These are phyloP conservation scores for Sparassis latifolia DNA, from an alignment of 1,284 basidiomycete species.

Conservation along the genomic window DNA sequence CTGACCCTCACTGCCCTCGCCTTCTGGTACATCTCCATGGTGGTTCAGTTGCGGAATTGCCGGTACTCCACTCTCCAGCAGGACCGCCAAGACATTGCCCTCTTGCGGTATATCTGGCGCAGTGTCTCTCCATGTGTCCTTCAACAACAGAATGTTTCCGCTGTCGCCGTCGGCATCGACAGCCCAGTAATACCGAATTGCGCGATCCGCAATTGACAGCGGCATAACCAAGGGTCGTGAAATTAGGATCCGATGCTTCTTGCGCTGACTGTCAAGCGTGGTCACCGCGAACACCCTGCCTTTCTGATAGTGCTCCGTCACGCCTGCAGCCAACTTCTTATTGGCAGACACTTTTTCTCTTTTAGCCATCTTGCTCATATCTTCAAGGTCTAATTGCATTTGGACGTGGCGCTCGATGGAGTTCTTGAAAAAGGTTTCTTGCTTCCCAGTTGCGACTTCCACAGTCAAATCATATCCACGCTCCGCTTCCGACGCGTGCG, in stretches of 20 bases:
- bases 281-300: neutral
- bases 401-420: slow-evolving; percentile 1
- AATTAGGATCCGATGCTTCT: slow-evolving; percentile 1
- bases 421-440: slow-evolving; percentile 3
- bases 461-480: slow-evolving; percentile 10
- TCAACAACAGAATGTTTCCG: slow-evolving; percentile 5
- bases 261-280: neutral
- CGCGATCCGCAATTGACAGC: slow-evolving; percentile 2
- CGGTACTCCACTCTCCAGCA: neutral
- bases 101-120: slow-evolving; percentile 1
- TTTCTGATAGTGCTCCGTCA: neutral
- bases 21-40: slow-evolving; percentile 6
- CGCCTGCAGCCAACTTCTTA: neutral
- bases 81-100: slow-evolving; percentile 2
- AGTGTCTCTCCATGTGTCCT: slow-evolving; percentile 10
- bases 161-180: neutral
- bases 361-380: neutral
- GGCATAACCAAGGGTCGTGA: slow-evolving; percentile 5
- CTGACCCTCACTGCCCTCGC: neutral
- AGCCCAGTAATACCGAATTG: slow-evolving; percentile 10
- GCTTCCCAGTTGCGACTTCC: neutral
- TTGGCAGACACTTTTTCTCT: too few species aligned
- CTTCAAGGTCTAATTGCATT: neutral
- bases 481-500: neutral
- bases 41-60: slow-evolving; percentile 6